Conservation (phyloP, 2,329 filamentous ascomycete species). For the Arthrobotrys musiformis region DNA sequence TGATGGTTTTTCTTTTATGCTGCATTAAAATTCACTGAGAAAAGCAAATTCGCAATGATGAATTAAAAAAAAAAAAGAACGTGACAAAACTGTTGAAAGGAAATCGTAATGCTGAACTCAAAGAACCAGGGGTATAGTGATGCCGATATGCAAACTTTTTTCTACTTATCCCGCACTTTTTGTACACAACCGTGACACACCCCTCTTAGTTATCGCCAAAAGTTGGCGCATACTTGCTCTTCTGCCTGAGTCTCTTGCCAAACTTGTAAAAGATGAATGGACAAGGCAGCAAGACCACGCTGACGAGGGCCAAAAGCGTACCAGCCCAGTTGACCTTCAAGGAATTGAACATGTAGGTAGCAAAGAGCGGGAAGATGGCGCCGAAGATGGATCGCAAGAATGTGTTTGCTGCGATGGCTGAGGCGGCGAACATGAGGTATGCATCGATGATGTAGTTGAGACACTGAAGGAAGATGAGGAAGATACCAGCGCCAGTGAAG, state of each 20-base stretch:
- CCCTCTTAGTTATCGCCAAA: constrained; percentile 43
- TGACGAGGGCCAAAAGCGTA: constrained; percentile 65
- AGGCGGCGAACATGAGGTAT: constrained; percentile 68
- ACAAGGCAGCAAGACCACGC: constrained; percentile 70
- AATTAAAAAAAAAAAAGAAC: neutral
- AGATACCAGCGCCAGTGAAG: constrained; percentile 64
- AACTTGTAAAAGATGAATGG: constrained; percentile 73
- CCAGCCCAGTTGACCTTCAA: constrained; percentile 60
- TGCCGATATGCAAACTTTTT: neutral
- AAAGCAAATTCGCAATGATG: neutral
- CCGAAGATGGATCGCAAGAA: constrained; percentile 82
- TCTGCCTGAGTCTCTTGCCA: constrained; percentile 69
- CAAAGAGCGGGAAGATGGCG: constrained; percentile 82
- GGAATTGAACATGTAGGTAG: constrained; percentile 70
- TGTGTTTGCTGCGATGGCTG: constrained; percentile 79
- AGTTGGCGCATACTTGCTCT: constrained; percentile 64
- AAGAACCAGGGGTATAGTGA: neutral
- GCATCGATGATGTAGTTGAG: constrained; percentile 66
- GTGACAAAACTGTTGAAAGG: neutral
- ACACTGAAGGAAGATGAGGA: constrained; percentile 65
- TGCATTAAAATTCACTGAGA: neutral
- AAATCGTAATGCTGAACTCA: neutral
- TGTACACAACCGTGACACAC: neutral
- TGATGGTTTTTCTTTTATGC: neutral
- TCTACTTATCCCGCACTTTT: neutral